These are phyloP conservation scores for Cicer yamashitae DNA, from an alignment of 306 rosid genomes.

Conservation along the genomic window DNA sequence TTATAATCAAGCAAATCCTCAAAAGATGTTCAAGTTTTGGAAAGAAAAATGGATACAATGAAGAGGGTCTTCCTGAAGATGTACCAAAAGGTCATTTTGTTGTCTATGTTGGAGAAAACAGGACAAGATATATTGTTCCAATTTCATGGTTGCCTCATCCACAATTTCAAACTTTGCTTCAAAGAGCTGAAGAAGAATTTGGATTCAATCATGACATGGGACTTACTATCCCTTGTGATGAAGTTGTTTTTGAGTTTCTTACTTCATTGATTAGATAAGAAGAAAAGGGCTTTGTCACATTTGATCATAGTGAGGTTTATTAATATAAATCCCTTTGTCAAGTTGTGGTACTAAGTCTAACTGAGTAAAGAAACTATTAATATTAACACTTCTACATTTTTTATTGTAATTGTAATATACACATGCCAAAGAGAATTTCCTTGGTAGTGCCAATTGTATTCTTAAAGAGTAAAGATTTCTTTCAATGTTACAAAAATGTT, in stretches of 20 bases:
- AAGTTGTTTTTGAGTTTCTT: conserved; percentile 64
- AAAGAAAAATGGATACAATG: conserved; percentile 59
- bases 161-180: conserved; percentile 72
- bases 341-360: conserved; percentile 26
- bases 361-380: background rate
- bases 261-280: conserved; percentile 60
- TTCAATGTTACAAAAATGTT: conserved; percentile 7
- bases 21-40: conserved; percentile 77
- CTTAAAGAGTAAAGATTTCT: conserved; percentile 18
- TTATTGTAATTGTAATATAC: conserved; percentile 34
- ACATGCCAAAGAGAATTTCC: conserved; percentile 31
- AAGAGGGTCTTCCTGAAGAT: conserved; percentile 66
- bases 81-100: conserved; percentile 90
- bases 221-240: conserved; percentile 84
- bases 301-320: conserved; percentile 29
- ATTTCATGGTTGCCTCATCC: conserved; percentile 80
- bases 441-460: conserved; percentile 25
- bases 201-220: conserved; percentile 87
- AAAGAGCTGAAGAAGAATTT: conserved; percentile 82
- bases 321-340: conserved; percentile 14
- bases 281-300: conserved; percentile 2
- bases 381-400: conserved; percentile 32
- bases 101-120: conserved; percentile 84
- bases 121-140: conserved; percentile 77
- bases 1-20: conserved; percentile 64